Evolutionary conservation across 306 rosid species (phyloP).

Genomic region (Rosa rugosa): DNA sequence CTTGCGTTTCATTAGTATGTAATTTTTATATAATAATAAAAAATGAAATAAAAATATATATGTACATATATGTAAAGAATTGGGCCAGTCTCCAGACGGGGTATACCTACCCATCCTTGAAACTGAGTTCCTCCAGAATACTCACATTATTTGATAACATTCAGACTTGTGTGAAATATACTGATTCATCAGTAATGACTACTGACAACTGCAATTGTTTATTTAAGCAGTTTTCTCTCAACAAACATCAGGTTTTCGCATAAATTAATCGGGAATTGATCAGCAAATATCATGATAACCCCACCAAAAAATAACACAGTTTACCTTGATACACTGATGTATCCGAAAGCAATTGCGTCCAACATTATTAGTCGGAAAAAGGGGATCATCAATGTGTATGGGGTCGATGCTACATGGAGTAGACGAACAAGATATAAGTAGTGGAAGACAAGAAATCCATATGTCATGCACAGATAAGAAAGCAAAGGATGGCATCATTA

Average conservation of each 20-base stretch:
- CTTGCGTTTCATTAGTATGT: background rate
- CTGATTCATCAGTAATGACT: background rate
- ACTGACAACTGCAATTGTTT: background rate
- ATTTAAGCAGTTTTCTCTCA: background rate
- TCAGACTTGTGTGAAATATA: background rate
- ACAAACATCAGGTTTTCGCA: background rate
- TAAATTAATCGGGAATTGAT: background rate
- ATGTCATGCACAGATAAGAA: background rate
- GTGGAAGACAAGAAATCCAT: constrained; percentile 18
- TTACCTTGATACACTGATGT: constrained; percentile 97
- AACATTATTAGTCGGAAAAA: constrained; percentile 82
- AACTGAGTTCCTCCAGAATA: background rate
- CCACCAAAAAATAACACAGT: constrained; percentile 7
- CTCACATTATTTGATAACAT: background rate
- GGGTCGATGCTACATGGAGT: constrained; percentile 82
- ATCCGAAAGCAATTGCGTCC: constrained; percentile 97
- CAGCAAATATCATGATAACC: background rate
- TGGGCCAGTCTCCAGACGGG: background rate
- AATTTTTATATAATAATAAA: background rate
- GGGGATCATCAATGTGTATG: constrained; percentile 93
- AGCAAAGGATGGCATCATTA: constrained; percentile 36
- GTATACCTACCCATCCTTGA: background rate
- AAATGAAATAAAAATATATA: background rate
- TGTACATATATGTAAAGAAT: background rate
- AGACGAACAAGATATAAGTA: constrained; percentile 23